These are phyloP conservation scores for Stramenopiles sp. DNA, from an alignment of 352 stramenopile species.

Conservation along the genomic window DNA sequence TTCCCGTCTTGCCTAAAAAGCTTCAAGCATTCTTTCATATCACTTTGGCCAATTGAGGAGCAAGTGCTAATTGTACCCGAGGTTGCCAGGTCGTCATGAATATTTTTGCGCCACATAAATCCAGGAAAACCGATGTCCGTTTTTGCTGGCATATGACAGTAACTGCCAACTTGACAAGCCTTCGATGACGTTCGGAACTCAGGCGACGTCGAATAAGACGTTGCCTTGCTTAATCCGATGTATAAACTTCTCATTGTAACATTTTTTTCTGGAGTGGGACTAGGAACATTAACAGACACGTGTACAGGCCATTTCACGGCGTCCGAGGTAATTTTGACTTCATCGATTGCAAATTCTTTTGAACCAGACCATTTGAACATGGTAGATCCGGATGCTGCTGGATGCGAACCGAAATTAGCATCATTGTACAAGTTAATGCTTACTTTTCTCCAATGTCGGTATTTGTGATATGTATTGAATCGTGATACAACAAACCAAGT, in stretches of 20 bases:
- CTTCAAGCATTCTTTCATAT: background rate
- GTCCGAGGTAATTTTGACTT: background rate
- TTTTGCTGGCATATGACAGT: background rate
- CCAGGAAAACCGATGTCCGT: background rate
- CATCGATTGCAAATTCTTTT: slow-evolving; percentile 8
- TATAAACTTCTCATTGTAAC: background rate
- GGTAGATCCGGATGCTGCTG: background rate
- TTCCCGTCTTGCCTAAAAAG: background rate
- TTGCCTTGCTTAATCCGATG: background rate
- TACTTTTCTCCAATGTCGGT: background rate
- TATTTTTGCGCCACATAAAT: background rate
- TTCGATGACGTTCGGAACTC: background rate
- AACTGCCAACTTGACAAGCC: background rate
- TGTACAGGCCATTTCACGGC: background rate
- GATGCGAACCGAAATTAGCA: background rate
- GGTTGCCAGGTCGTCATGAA: background rate
- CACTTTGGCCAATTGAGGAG: background rate
- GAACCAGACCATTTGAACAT: slow-evolving; percentile 1
- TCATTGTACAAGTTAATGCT: slow-evolving; percentile 1
- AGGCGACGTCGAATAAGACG: background rate
- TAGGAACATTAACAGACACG: background rate
- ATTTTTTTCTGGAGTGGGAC: background rate
- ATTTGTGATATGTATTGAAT: slow-evolving; percentile 1
- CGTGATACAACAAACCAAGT: slow-evolving; percentile 2
- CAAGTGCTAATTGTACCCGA: background rate